Evolutionary conservation across 83 land plant genomes (phyloP), one percentile per base, ranked within the genome.

Genomic region (Picea engelmannii): DNA sequence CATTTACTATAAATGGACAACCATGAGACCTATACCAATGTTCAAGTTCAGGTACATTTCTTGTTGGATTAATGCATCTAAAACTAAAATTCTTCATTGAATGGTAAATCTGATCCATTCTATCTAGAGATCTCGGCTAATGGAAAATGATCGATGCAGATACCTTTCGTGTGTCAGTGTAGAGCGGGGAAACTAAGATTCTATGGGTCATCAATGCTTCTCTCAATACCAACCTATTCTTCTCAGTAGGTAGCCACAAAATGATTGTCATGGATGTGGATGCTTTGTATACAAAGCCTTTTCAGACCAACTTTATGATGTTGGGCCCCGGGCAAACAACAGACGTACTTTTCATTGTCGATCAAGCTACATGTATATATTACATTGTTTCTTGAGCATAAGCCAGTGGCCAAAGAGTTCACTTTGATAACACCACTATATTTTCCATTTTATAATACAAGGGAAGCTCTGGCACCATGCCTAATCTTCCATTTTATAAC

Each of bases 251-350:
- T 16, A 79, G 83, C 65, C 90, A 88, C 74, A 74, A 66, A 6
- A 59, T 88, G 21, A 68, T 35, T 0, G 82, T 88, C 47, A 83
- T 88, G 76, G 90, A 75, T 10, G 24, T 76, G 6, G 90, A 88
- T 35, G 86, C 83, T 12, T 80, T 55, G 15, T 88, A 88, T 86
- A 69, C 67, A 0, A 84, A 81, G 67, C 90, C 90, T 13, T 81
- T 80, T 11, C 66, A 8, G 25, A 75, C 82, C 35, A 12, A 88
- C 8, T 35, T 68, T 13, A 58, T 88, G 21, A 58, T 81, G 63
- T 66, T 88, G 13, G 81, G 82, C 23, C 90, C 90, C 20, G 89
- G 90, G 15, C 86, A 88, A 78, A 88, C 90, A 17, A 69, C 80
- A 40, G 81, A 86, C 76, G 78, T 83, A 24, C 67, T 86, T 18